Conservation (phyloP, 345 rosid genomes). For the Anastatica hierochuntica region DNA sequence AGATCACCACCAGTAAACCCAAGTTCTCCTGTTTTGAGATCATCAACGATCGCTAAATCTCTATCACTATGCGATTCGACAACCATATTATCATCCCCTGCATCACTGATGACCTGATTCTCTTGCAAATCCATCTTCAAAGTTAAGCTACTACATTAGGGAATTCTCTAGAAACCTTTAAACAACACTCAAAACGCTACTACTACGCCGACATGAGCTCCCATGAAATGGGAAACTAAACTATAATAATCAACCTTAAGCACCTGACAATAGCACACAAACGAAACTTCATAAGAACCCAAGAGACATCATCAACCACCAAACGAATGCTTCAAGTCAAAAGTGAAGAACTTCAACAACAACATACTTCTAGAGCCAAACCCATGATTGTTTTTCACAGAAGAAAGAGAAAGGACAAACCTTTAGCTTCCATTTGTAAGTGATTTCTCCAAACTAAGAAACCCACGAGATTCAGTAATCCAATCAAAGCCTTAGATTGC, state of each 20-base stretch:
- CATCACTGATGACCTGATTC: slow-evolving; percentile 31
- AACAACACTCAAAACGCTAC: slow-evolving; percentile 11
- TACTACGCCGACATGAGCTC: slow-evolving; percentile 4
- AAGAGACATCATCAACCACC: not conserved
- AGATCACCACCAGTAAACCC: slow-evolving; percentile 26
- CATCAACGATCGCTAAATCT: slow-evolving; percentile 20
- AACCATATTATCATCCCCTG: slow-evolving; percentile 20
- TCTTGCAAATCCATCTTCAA: slow-evolving; percentile 35
- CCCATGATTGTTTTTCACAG: too few species aligned
- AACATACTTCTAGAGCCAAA: too few species aligned
- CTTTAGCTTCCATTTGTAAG: too few species aligned
- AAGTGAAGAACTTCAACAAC: not conserved
- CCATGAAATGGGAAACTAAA: slow-evolving; percentile 9
- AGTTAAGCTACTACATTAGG: slow-evolving; percentile 39
- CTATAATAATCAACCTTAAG: slow-evolving; percentile 1
- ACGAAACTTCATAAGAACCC: slow-evolving; percentile 7
- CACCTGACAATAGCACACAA: slow-evolving; percentile 16
- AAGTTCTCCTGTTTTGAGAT: slow-evolving; percentile 20
- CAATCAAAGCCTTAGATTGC: not conserved
- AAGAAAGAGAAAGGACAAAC: too few species aligned
- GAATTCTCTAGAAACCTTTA: slow-evolving; percentile 28
- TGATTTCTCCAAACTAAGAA: not conserved
- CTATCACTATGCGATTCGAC: slow-evolving; percentile 13
- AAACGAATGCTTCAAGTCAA: not conserved
- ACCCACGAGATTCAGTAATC: not conserved